phyloP scores from a whole-genome alignment of 2,329 filamentous ascomycete species.

The Colletotrichum aenigma region DNA sequence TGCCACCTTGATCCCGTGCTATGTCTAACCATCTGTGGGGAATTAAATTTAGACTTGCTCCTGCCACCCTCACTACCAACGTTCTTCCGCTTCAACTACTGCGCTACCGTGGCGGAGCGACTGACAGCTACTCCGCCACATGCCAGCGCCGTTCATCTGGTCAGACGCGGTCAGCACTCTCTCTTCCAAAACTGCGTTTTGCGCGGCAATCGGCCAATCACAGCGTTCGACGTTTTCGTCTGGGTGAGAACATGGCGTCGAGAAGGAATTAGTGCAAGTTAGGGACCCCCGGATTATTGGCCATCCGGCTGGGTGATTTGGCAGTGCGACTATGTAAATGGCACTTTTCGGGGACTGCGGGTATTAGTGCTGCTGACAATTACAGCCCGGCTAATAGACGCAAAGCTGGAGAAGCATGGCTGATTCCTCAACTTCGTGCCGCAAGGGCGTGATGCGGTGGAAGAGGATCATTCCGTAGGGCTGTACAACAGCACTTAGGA shows the following conservation, averaged over 20 bases:
- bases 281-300: background rate
- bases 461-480: conserved; percentile 9
- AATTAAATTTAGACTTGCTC: background rate
- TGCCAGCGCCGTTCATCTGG: background rate
- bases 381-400: background rate
- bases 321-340: background rate
- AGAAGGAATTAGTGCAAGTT: background rate
- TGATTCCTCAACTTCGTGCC: background rate
- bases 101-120: background rate
- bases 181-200: background rate
- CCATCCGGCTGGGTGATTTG: background rate
- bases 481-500: background rate
- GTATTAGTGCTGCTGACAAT: background rate
- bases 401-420: background rate
- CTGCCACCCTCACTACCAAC: background rate
- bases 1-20: background rate
- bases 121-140: background rate
- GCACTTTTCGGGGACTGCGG: background rate
- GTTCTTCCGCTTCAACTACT: background rate
- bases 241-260: background rate
- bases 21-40: background rate
- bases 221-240: background rate
- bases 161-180: background rate
- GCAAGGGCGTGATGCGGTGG: background rate
- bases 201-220: conserved; percentile 8